Evolutionary conservation across 2,329 filamentous ascomycete species (phyloP).

Genomic region (Colletotrichum eremochloae): DNA sequence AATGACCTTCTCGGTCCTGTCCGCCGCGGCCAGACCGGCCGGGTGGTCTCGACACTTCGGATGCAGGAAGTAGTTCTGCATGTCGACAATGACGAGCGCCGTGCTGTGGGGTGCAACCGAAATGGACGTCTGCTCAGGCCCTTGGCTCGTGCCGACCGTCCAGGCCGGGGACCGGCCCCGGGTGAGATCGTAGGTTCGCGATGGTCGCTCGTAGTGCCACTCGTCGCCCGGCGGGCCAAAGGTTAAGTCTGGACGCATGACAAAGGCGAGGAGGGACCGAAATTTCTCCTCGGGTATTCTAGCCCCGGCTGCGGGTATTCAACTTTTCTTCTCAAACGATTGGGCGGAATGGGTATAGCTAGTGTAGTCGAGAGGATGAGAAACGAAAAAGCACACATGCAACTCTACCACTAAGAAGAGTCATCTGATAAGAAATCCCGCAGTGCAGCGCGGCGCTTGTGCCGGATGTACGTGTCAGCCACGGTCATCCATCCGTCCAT

Average conservation of each 20-base stretch:
- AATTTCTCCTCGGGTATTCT: constrained; percentile 36
- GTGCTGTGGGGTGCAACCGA: constrained; percentile 56
- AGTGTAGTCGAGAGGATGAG: constrained; percentile 5
- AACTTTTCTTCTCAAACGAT: constrained; percentile 9
- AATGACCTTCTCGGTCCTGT: constrained; percentile 57
- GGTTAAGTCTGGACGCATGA: constrained; percentile 32
- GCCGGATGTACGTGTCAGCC: constrained; percentile 3
- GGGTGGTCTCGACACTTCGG: constrained; percentile 51
- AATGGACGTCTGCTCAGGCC: constrained; percentile 45
- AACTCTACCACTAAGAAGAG: constrained; percentile 1
- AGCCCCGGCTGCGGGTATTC: constrained; percentile 29
- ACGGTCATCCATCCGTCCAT: neutral
- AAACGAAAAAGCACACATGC: constrained; percentile 18
- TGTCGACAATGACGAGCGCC: constrained; percentile 65
- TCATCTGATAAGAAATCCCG: constrained; percentile 21
- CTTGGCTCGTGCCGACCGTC: constrained; percentile 36
- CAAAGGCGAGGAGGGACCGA: constrained; percentile 16
- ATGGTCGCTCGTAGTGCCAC: constrained; percentile 34
- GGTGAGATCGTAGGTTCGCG: constrained; percentile 41
- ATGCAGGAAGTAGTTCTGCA: constrained; percentile 67
- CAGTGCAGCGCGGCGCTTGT: constrained; percentile 6
- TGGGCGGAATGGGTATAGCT: constrained; percentile 3
- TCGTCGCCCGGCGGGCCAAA: constrained; percentile 40
- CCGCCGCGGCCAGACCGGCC: constrained; percentile 56
- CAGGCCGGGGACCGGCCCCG: constrained; percentile 33